Evolutionary conservation across 2,329 filamentous ascomycete species (phyloP), one percentile per base, ranked within the genome.

Genomic region (Thielaviopsis euricoi): DNA sequence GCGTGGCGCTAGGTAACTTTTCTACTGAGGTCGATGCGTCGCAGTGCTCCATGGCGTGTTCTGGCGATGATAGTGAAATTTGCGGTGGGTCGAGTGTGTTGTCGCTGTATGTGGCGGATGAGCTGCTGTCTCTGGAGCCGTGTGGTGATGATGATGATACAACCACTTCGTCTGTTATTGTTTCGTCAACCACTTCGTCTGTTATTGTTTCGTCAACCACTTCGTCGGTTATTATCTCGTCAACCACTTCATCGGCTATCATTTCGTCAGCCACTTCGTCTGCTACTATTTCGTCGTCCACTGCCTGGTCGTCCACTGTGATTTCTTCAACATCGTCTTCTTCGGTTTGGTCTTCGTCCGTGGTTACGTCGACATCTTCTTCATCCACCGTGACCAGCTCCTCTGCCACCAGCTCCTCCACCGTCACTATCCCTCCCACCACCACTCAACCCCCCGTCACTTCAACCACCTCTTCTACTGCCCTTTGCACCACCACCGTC

Each of bases 41-140:
- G 15, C 65, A 74, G 48, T 83, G 80, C 66, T 69, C 71, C 61
- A 73, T 74, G 64, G 66, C 74, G 46, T 83, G 80, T 67, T 71
- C 69, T 12, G 80, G 79, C 21, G 70, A 80, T 62, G 52, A 61
- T 1, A 62, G 54, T 48, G 60, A 71, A 59, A 71, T 61, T 10
- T 78, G 75, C 61, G 76, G 76, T 64, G 75, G 75, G 17, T 61
- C 65, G 15, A 62, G 64, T 25, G 69, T 68, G 46, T 64, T 78
- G 62, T 75, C 66, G 62, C 63, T 78, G 53, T 78, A 74, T 60
- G 70, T 75, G 50, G 74, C 76, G 53, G 69, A 69, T 56, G 73
- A 77, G 57, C 67, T 80, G 33, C 66, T 73, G 64, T 78, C 74
- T 56, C 68, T 73, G 13, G 69, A 79, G 67, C 76, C 76, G 48